These are phyloP conservation scores for Podaxis sp. DNA, from an alignment of 768 basidiomycete genomes.

Conservation along the genomic window DNA sequence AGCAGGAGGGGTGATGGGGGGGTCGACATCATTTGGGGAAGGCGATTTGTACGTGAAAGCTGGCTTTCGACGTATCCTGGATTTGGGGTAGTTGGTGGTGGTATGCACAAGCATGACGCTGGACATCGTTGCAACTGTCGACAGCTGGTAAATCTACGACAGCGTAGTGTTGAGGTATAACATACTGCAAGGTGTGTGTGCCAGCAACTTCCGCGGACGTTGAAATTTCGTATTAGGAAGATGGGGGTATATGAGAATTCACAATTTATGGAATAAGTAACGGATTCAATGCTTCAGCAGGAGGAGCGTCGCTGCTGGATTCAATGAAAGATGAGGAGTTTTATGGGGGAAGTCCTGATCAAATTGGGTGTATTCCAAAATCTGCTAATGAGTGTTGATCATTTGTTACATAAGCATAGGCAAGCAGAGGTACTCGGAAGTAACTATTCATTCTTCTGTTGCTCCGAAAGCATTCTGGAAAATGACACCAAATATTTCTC, in stretches of 20 bases:
- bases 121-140: background rate
- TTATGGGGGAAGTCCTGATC: background rate
- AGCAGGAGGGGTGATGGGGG: conserved; percentile 16
- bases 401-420: background rate
- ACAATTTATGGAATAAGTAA: background rate
- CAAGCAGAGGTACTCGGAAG: background rate
- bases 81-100: background rate
- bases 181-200: background rate
- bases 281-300: background rate
- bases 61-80: conserved; percentile 48
- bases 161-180: background rate
- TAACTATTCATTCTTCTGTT: background rate
- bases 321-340: background rate
- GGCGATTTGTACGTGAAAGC: conserved; percentile 56
- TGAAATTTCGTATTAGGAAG: background rate
- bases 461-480: conserved; percentile 24
- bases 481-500: conserved; percentile 55
- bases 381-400: background rate
- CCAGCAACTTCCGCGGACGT: background rate
- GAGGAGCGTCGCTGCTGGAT: background rate
- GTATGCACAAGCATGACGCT: background rate
- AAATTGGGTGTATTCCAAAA: background rate
- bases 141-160: background rate
- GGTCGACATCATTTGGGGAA: conserved; percentile 26
- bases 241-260: background rate